Evolutionary conservation across 2,329 filamentous ascomycete species (phyloP).

Genomic region (Myriosclerotinia curreyana): DNA sequence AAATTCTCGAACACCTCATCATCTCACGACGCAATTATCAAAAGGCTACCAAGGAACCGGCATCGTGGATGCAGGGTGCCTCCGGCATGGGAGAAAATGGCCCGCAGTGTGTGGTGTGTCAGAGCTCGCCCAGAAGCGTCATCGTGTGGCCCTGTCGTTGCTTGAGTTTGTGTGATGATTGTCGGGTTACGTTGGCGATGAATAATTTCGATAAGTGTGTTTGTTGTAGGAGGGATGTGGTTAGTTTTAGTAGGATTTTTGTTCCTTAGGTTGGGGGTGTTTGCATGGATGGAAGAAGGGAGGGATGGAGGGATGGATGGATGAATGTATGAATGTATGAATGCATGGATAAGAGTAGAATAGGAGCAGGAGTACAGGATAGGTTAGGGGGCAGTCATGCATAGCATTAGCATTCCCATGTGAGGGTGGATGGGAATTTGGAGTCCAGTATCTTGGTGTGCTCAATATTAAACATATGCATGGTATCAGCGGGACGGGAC

Average conservation of each 20-base stretch:
- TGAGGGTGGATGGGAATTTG: too few relatives aligned
- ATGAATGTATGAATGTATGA: not conserved
- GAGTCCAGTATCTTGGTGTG: too few relatives aligned
- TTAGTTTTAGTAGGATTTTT: constrained; percentile 86
- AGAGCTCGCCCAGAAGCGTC: constrained; percentile 78
- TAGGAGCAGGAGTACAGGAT: too few relatives aligned
- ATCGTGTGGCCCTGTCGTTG: constrained; percentile 97
- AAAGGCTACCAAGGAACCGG: constrained; percentile 27
- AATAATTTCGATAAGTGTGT: constrained; percentile 98
- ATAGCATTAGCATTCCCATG: too few relatives aligned
- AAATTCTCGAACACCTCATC: constrained; percentile 58
- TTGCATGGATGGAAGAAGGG: not conserved
- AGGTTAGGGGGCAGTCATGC: too few relatives aligned
- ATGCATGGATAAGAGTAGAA: too few relatives aligned
- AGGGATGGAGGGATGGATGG: not conserved
- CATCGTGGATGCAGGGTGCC: constrained; percentile 67
- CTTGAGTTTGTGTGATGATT: constrained; percentile 91
- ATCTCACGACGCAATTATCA: constrained; percentile 40
- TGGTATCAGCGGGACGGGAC: too few relatives aligned
- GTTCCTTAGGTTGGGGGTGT: constrained; percentile 71
- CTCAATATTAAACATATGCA: too few relatives aligned
- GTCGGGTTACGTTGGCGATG: constrained; percentile 87
- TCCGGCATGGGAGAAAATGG: constrained; percentile 70
- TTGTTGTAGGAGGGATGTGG: constrained; percentile 84
- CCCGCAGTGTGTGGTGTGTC: constrained; percentile 90